These are phyloP conservation scores for Gymnopilus dilepis DNA, from an alignment of 768 basidiomycete species.

Conservation along the genomic window DNA sequence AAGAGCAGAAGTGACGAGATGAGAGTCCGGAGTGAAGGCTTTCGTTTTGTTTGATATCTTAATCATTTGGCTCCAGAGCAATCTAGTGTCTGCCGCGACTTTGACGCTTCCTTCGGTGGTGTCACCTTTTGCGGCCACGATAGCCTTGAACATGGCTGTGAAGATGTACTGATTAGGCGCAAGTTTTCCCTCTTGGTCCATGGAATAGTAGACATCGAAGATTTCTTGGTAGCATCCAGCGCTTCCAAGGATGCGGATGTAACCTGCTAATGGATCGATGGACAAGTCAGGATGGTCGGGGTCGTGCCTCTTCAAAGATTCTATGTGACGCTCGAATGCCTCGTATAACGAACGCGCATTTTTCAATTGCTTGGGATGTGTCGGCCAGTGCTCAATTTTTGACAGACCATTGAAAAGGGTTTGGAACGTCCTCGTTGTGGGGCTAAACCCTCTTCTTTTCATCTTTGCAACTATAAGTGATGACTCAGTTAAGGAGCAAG, in stretches of 20 bases:
- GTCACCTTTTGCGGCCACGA: conserved; percentile 34
- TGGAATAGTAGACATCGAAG: conserved; percentile 75
- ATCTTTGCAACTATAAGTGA: conserved; percentile 53
- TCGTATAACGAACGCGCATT: conserved; percentile 67
- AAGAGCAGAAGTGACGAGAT: conserved; percentile 56
- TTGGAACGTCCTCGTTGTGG: conserved; percentile 68
- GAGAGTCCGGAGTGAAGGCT: conserved; percentile 57
- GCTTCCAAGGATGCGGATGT: conserved; percentile 70
- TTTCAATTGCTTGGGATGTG: conserved; percentile 62
- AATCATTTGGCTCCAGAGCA: conserved; percentile 71
- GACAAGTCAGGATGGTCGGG: conserved; percentile 52
- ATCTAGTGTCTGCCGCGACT: conserved; percentile 68
- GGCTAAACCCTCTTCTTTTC: conserved; percentile 82
- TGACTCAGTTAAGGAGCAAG: not conserved
- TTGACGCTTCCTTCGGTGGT: conserved; percentile 38
- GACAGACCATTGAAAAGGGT: conserved; percentile 72
- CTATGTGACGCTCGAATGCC: conserved; percentile 55
- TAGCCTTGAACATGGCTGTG: conserved; percentile 67
- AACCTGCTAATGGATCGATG: conserved; percentile 57
- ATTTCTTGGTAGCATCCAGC: conserved; percentile 66
- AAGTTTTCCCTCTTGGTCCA: conserved; percentile 68
- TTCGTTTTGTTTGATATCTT: conserved; percentile 52
- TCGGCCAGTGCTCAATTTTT: conserved; percentile 64
- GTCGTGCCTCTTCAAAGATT: conserved; percentile 53
- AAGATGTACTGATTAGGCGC: conserved; percentile 65